Conservation (phyloP, 768 basidiomycete species). For the Boletus pseudopeckii region DNA sequence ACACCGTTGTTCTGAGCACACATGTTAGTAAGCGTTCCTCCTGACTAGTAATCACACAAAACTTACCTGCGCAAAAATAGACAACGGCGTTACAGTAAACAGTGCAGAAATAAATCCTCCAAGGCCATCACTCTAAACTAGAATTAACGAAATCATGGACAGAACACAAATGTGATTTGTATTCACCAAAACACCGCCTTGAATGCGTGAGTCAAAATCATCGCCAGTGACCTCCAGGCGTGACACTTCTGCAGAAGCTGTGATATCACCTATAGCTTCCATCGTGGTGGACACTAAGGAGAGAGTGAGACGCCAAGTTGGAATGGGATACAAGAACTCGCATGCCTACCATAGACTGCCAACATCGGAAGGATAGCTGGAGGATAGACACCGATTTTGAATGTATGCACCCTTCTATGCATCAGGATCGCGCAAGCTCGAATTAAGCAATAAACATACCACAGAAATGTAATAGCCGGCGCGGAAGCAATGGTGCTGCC, state of each 20-base stretch:
- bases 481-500: conserved; percentile 59
- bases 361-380: conserved; percentile 64
- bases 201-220: conserved; percentile 78
- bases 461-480: conserved; percentile 79
- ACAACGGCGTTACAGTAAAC: conserved; percentile 78
- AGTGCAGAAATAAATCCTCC: conserved; percentile 76
- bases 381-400: conserved; percentile 73
- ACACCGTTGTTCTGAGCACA: conserved; percentile 68
- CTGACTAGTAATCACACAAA: not conserved
- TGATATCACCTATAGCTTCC: conserved; percentile 85
- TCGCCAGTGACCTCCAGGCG: conserved; percentile 67
- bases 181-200: conserved; percentile 72
- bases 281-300: conserved; percentile 62
- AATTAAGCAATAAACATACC: conserved; percentile 34
- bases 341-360: conserved; percentile 49
- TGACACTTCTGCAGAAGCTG: conserved; percentile 80
- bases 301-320: conserved; percentile 3
- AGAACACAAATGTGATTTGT: not conserved
- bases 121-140: conserved; percentile 64
- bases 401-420: conserved; percentile 58
- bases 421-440: not conserved
- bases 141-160: not conserved
- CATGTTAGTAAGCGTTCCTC: not conserved
- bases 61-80: conserved; percentile 65
- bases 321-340: not conserved